A percentile compares a stretch with the other conserved stretches of the same genome.
Evolutionary conservation across 257 asterid species (phyloP).

Genomic region (Primulina tabacum): DNA sequence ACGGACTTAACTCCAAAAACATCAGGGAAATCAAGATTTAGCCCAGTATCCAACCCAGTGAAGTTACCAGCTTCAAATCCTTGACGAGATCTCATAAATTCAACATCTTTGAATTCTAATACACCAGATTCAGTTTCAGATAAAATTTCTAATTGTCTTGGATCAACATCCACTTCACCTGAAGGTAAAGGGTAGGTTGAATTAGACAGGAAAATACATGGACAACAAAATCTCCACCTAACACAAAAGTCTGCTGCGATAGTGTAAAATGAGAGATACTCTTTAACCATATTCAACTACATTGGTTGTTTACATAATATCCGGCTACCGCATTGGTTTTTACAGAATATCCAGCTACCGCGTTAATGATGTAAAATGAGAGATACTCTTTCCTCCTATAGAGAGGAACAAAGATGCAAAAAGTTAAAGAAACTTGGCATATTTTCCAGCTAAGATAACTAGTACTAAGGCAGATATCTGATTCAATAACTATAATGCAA

Average conservation of each 20-base stretch:
- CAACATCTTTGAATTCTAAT: conserved; percentile 25
- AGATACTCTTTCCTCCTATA: neutral
- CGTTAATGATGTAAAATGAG: neutral
- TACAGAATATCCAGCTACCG: no score
- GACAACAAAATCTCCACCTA: neutral
- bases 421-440: neutral
- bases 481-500: conserved; percentile 4
- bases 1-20: conserved; percentile 23
- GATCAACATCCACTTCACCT: conserved; percentile 22
- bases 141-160: conserved; percentile 21
- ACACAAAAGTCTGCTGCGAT: neutral
- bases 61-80: conserved; percentile 10
- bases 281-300: no score
- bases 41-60: conserved; percentile 11
- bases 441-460: conserved; percentile 18
- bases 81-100: conserved; percentile 17
- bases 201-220: conserved; percentile 11
- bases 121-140: conserved; percentile 21
- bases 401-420: neutral
- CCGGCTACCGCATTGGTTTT: no score
- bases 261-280: neutral
- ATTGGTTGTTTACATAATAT: no score
- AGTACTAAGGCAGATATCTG: neutral
- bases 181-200: conserved; percentile 27
- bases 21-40: conserved; percentile 9